Evolutionary conservation across 169 alveolate species (phyloP).

Genomic region (Miamiensis avidus): DNA sequence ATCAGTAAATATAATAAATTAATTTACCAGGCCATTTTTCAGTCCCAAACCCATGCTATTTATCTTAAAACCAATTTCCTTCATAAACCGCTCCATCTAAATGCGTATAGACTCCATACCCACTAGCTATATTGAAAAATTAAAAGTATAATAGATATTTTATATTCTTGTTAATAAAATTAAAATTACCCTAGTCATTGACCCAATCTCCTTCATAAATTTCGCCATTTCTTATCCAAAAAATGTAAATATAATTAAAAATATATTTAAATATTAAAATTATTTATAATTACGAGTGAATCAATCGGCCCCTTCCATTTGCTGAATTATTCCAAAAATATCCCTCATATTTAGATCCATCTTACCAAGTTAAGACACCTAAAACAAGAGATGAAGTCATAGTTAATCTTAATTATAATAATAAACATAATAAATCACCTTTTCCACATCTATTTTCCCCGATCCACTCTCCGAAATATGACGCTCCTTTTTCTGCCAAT

Average conservation of each 20-base stretch:
- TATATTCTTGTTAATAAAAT: no score
- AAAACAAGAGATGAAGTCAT: no score
- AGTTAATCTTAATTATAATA: no score
- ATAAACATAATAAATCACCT: no score
- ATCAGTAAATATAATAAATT: no score
- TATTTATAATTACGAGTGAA: conserved; percentile 65
- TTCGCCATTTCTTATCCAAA: not conserved
- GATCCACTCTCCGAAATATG: conserved; percentile 53
- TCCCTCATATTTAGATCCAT: conserved; percentile 41
- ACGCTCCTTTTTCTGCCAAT: conserved; percentile 38
- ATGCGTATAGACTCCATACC: conserved; percentile 29
- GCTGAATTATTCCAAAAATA: conserved; percentile 19
- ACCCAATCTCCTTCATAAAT: not conserved
- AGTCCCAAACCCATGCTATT: conserved; percentile 31
- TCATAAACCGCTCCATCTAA: conserved; percentile 40
- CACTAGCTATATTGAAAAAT: not conserved
- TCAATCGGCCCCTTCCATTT: conserved; percentile 57
- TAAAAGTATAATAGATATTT: no score
- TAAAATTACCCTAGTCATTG: not conserved
- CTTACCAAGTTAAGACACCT: conserved; percentile 44
- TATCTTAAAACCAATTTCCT: conserved; percentile 40
- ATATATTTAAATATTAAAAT: no score
- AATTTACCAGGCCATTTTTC: conserved; percentile 43
- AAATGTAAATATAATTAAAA: no score
- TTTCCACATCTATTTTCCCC: conserved; percentile 57